Percentiles rank a stretch among this genome's conserved stretches.
These are phyloP conservation scores for Paulownia fortunei DNA, from an alignment of 257 asterid genomes.

Conservation along the genomic window DNA sequence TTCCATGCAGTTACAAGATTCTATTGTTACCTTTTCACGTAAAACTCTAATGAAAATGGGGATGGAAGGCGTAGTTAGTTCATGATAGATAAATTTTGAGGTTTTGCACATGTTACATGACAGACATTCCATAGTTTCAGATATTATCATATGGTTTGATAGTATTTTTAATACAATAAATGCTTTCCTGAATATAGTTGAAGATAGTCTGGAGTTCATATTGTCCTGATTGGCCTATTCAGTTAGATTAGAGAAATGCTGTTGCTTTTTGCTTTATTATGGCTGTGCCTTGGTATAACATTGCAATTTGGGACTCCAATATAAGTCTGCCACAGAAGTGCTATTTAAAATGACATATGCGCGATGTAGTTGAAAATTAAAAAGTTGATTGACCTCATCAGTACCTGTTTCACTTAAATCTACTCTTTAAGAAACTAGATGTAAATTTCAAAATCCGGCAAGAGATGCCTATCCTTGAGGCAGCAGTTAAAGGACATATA, in stretches of 20 bases:
- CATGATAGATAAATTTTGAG: neutral
- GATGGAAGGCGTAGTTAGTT: slow-evolving; percentile 2
- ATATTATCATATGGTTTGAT: neutral
- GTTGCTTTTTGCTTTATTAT: neutral
- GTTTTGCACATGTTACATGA: neutral
- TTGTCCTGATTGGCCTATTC: neutral
- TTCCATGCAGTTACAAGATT: no score
- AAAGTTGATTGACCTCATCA: no score
- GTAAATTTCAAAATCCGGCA: neutral
- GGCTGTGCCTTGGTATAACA: no score
- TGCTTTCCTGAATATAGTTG: neutral
- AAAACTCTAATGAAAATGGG: no score
- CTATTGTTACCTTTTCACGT: no score
- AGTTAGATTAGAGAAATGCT: neutral
- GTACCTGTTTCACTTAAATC: neutral
- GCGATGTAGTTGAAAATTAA: no score
- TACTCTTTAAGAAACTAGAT: neutral
- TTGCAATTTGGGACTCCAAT: no score
- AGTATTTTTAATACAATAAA: neutral
- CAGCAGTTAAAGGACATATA: neutral
- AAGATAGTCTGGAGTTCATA: neutral
- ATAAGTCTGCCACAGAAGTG: no score
- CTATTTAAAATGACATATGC: no score
- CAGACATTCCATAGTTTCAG: neutral
- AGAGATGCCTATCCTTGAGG: neutral